phyloP scores from a whole-genome alignment of 306 rosid species.

The Quillaja saponaria region DNA sequence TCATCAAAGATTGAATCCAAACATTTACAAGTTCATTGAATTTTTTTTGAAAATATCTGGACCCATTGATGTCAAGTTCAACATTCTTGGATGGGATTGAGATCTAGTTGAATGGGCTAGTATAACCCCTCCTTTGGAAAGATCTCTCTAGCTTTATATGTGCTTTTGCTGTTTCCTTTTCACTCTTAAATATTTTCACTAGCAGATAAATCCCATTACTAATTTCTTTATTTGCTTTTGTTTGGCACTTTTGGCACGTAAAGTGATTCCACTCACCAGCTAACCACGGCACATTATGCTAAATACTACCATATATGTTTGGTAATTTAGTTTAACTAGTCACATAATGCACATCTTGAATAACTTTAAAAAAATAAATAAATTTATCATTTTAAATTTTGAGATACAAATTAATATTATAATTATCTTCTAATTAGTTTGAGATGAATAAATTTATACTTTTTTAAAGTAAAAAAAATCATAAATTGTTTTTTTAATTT shows the following conservation, averaged over 20 bases:
- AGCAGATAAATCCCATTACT: constrained; percentile 28
- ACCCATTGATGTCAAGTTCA: background rate
- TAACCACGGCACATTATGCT: constrained; percentile 8
- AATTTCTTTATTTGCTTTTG: constrained; percentile 43
- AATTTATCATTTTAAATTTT: too few relatives aligned
- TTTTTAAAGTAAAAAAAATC: too few relatives aligned
- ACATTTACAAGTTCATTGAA: background rate
- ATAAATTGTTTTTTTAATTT: too few relatives aligned
- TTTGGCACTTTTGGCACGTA: constrained; percentile 37
- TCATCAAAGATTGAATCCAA: too few relatives aligned
- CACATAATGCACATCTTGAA: too few relatives aligned
- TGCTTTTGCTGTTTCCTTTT: constrained; percentile 22
- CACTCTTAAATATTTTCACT: constrained; percentile 10
- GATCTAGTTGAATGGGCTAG: background rate
- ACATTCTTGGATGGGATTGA: too few relatives aligned
- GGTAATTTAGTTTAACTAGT: too few relatives aligned
- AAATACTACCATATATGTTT: constrained; percentile 4
- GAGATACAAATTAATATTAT: too few relatives aligned
- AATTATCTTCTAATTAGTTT: too few relatives aligned
- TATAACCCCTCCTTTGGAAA: constrained; percentile 34
- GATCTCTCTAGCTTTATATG: constrained; percentile 34
- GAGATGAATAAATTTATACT: too few relatives aligned
- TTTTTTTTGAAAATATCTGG: background rate
- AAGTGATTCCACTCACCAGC: constrained; percentile 45
- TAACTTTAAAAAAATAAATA: too few relatives aligned